Conservation (phyloP, 768 basidiomycete genomes). For the Chalciporus sphaerocephalus region DNA sequence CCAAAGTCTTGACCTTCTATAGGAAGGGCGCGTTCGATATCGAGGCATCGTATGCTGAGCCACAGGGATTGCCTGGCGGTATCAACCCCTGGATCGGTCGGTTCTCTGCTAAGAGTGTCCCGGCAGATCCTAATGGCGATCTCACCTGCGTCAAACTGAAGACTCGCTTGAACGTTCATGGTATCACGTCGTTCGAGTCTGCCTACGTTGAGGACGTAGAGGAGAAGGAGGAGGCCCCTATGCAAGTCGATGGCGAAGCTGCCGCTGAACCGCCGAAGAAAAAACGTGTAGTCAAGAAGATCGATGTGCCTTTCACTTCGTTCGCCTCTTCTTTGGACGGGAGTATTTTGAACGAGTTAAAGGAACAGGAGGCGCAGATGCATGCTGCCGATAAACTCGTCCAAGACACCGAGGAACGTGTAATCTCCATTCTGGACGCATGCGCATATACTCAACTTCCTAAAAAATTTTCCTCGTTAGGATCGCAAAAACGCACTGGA, state of each 20-base stretch:
- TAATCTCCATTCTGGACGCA: conserved; percentile 2
- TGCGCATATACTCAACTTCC: not conserved
- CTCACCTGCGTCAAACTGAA: conserved; percentile 84
- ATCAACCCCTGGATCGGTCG: conserved; percentile 84
- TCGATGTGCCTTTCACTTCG: conserved; percentile 70
- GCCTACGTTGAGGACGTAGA: conserved; percentile 83
- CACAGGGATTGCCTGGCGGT: conserved; percentile 62
- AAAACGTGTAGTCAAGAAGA: conserved; percentile 83
- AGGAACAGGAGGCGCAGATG: conserved; percentile 87
- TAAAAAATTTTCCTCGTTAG: conserved; percentile 39
- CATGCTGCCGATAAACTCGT: conserved; percentile 91
- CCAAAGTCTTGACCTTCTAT: conserved; percentile 94
- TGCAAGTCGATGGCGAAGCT: conserved; percentile 61
- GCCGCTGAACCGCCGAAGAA: conserved; percentile 55
- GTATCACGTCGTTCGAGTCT: conserved; percentile 79
- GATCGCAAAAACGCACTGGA: conserved; percentile 98
- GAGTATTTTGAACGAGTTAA: conserved; percentile 55
- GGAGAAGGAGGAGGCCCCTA: conserved; percentile 69
- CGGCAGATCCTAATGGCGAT: conserved; percentile 63
- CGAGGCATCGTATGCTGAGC: conserved; percentile 80
- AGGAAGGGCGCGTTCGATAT: conserved; percentile 85
- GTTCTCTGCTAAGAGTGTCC: conserved; percentile 81
- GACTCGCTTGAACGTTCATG: conserved; percentile 81
- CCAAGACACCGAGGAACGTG: conserved; percentile 87
- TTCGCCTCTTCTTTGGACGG: conserved; percentile 63